Evolutionary conservation across 371 early-diverging fungal species (phyloP).

Genomic region (Funneliformis caledonium): DNA sequence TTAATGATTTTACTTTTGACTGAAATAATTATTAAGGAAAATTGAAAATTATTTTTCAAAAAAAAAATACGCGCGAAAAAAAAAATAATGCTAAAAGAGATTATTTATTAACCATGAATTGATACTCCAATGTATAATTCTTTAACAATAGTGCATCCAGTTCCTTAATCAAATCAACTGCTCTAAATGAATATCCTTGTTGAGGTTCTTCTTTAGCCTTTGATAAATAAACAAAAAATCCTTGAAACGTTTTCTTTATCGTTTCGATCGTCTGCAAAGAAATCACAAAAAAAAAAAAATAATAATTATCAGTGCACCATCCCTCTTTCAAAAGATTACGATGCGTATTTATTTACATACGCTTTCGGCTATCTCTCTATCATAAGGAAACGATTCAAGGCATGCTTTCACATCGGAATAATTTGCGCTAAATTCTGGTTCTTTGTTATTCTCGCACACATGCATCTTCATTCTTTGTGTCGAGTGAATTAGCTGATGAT

Average conservation of each 20-base stretch:
- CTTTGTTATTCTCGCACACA: neutral
- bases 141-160: neutral
- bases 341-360: neutral
- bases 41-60: no score
- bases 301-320: no score
- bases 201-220: neutral
- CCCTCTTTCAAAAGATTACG: neutral
- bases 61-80: neutral
- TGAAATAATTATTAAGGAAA: neutral
- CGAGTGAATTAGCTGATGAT: neutral
- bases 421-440: neutral
- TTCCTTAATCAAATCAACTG: neutral
- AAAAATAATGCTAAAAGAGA: neutral
- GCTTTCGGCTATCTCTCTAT: neutral
- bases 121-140: neutral
- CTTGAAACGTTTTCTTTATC: neutral
- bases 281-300: neutral
- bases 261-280: slow-evolving; percentile 6
- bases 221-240: slow-evolving; percentile 1
- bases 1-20: neutral
- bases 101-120: neutral
- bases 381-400: neutral
- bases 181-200: slow-evolving; percentile 5
- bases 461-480: neutral
- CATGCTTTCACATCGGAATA: neutral